These are phyloP conservation scores for Tephrocybe sp. DNA, from an alignment of 768 basidiomycete genomes.

Conservation along the genomic window DNA sequence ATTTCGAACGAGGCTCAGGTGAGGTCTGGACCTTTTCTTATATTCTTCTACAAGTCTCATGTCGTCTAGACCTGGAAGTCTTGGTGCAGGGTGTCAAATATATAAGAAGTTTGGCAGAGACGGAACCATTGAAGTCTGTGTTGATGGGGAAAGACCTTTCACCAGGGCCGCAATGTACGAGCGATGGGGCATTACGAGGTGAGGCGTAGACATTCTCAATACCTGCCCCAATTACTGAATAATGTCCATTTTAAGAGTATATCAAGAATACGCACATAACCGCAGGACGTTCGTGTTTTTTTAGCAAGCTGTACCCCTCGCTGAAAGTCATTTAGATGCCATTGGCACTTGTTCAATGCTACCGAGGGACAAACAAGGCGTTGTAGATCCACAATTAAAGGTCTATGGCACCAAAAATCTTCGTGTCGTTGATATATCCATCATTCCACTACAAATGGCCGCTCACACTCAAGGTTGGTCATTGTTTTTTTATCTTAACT, in stretches of 20 bases:
- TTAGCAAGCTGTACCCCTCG: background rate
- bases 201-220: background rate
- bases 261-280: conserved; percentile 5
- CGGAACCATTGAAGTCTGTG: conserved; percentile 19
- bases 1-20: conserved; percentile 42
- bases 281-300: conserved; percentile 12
- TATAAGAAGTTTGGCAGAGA: conserved; percentile 14
- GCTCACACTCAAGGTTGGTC: conserved; percentile 42
- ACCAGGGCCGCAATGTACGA: conserved; percentile 29
- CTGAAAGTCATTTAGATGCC: no score
- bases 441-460: conserved; percentile 46
- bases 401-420: conserved; percentile 53
- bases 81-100: conserved; percentile 19
- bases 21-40: background rate
- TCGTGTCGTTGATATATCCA: conserved; percentile 48
- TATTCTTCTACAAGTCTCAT: background rate
- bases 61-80: conserved; percentile 12
- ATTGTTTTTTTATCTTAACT: no score
- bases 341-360: no score
- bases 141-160: conserved; percentile 13
- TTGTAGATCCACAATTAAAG: background rate
- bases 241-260: conserved; percentile 17
- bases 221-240: background rate
- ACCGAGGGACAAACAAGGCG: background rate
- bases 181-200: conserved; percentile 35